Conservation (phyloP, 2,329 filamentous ascomycete species). For the Macrophomina pseudophaseolina region DNA sequence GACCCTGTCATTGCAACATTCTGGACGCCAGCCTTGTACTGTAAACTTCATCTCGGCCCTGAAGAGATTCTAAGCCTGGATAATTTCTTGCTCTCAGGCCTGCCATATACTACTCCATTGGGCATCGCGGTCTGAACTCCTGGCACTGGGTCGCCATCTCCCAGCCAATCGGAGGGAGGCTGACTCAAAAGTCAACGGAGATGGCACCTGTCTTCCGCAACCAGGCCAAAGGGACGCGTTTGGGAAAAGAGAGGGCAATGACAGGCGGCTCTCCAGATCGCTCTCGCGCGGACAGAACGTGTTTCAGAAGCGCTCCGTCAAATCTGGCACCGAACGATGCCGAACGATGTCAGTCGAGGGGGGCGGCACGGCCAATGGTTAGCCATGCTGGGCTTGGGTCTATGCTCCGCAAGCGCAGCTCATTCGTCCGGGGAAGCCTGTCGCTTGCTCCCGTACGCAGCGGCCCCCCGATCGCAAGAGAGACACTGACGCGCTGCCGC, state of each 20-base stretch:
- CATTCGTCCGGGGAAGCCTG: slow-evolving; percentile 16
- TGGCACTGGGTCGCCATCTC: neutral
- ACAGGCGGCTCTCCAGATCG: neutral
- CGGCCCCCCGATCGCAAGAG: neutral
- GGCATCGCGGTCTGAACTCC: neutral
- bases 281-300: neutral
- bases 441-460: neutral
- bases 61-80: too few species aligned
- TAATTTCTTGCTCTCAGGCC: too few species aligned
- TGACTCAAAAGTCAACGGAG: neutral
- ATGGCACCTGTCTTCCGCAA: neutral
- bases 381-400: neutral
- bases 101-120: too few species aligned
- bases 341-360: slow-evolving; percentile 1
- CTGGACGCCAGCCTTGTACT: too few species aligned
- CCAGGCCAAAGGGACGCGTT: neutral
- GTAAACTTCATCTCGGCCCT: too few species aligned
- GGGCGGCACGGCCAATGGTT: neutral
- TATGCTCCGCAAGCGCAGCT: neutral
- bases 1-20: too few species aligned
- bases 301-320: neutral
- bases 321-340: neutral
- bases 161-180: neutral
- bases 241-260: neutral
- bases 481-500: neutral